Base-by-base conservation (phyloP, 1,139 yeast genomes). In the Diutina pseudorugosa region DNA sequence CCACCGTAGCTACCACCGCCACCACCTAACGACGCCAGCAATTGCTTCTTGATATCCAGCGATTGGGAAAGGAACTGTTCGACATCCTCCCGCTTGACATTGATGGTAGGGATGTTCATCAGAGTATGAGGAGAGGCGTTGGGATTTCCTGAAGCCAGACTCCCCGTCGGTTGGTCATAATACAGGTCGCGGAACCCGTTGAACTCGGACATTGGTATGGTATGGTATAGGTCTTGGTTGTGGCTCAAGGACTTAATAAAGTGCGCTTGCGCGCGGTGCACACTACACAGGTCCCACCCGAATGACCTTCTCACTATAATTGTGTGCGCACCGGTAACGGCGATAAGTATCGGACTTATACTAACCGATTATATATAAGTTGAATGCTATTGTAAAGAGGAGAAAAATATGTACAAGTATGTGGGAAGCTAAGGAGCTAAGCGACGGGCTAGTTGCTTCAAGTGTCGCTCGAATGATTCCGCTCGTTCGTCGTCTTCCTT, bases 11-110 rank as follows among this genome's bases (percentile, higher is more conserved):
- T 77, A 20, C 72, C 73, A 43, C 63, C 64, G 8, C 54, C 50
- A n/a, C 65, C 66, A 23, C 65, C 66, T 51, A 73, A 63, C 27
- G 76, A 71, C 57, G 71, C 77, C 23, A 75, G 69, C 25, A 74
- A 64, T 58, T 72, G 77, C 54, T 66, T 69, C 57, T 70, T 71
- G 56, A 72, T 70, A 56, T 71, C 76, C 23, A 64, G 58, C 11
- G 74, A 68, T 51, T 65, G 62, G 55, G 68, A 64, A 47, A 68
- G 61, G 19, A 70, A 58, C 45, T 65, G 62, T 33, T 55, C 53
- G 12, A 51, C 55, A 6, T 57, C 53, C 41, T 70, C 73, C n/a
- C 59, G 59, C 50, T 65, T 67, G 41, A 68, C 50, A n/a, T 47
- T 47, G 41, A 47, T 47, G 25, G 42, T 30, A 9, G 50, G 50